Conservation (phyloP, 1,284 basidiomycete species). For the Golubevia sp. region DNA sequence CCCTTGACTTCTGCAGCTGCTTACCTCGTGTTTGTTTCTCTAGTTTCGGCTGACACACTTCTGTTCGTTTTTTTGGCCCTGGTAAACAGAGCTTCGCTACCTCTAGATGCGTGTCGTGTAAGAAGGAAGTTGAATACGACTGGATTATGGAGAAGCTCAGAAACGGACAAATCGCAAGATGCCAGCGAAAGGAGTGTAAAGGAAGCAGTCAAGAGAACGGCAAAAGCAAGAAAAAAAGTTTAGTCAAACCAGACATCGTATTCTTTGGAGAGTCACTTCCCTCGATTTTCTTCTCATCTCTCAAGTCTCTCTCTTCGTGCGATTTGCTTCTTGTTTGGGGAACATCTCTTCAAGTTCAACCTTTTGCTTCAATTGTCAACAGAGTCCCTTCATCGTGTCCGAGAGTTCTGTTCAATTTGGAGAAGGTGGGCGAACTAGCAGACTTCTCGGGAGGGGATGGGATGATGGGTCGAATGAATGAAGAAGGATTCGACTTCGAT, state of each 20-base stretch:
- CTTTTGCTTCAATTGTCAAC: conserved; percentile 66
- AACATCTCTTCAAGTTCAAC: conserved; percentile 77
- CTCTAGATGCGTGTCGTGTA: conserved; percentile 42
- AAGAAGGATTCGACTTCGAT: conserved; percentile 53
- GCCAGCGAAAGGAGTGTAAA: conserved; percentile 23
- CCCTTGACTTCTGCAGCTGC: too few relatives aligned
- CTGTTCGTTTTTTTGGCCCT: too few relatives aligned
- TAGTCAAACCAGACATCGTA: conserved; percentile 61
- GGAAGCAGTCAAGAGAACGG: conserved; percentile 3
- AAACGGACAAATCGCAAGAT: conserved; percentile 39
- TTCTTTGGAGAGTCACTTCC: conserved; percentile 58
- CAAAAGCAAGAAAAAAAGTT: conserved; percentile 10
- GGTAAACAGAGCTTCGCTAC: conserved; percentile 30
- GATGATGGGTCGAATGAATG: conserved; percentile 23
- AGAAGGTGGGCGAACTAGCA: conserved; percentile 64
- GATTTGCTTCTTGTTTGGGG: conserved; percentile 91
- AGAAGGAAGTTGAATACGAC: conserved; percentile 19
- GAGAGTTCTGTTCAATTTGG: conserved; percentile 67
- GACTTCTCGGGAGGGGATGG: neutral
- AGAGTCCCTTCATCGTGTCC: conserved; percentile 63
- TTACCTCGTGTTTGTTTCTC: conserved; percentile 71
- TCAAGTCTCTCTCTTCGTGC: conserved; percentile 66
- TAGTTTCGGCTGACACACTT: neutral
- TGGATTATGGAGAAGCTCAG: conserved; percentile 43
- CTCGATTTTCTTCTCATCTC: conserved; percentile 40